Base-by-base conservation (phyloP, 129 eudicot genomes). In the Saussurea involucrata region DNA sequence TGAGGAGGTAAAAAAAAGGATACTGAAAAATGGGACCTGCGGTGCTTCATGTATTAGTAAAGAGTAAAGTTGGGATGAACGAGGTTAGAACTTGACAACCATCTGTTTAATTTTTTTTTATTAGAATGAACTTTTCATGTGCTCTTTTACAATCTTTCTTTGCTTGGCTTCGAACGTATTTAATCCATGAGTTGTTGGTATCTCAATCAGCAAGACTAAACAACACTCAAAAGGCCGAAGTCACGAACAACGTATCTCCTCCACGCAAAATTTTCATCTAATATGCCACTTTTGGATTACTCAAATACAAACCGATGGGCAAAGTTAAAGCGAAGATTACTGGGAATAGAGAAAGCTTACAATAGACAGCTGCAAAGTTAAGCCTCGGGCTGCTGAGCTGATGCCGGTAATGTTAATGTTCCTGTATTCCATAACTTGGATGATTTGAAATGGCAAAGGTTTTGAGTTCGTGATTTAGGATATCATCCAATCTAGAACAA, bases 131-230 rank as follows among this genome's bases (percentile, higher is more conserved):
- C n/a, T n/a, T n/a, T 21, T 42, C 49, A 17, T 31, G 34, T 60
- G 36, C 10, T 68, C 31, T 58, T 65, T 63, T 73, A 61, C 87
- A 93, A 97, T 81, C 90, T n/a, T n/a, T n/a, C n/a, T n/a, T n/a
- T n/a, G n/a, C n/a, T n/a, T n/a, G n/a, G n/a, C n/a, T n/a, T n/a
- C n/a, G n/a, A 80, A 93, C 87, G 83, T 69, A 57, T 9, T 87
- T 78, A 72, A 97, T 93, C 73, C 92, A 93, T 53, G 91, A 88
- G 69, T 77, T 93, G 67, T 76, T 93, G 78, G 75, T 85, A 37
- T 85, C 92, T 71, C 98, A 90, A 72, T 85, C 88, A 27, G 60
- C 69, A 49, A 85, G 86, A 78, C 81, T 90, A 36, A 80, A 77
- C 76, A 66, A 10, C 77, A 65, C 58, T 24, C 70, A 87, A 53